phyloP scores from a whole-genome alignment of 1,139 yeast genomes.

The Yamadazyma buinensis region DNA sequence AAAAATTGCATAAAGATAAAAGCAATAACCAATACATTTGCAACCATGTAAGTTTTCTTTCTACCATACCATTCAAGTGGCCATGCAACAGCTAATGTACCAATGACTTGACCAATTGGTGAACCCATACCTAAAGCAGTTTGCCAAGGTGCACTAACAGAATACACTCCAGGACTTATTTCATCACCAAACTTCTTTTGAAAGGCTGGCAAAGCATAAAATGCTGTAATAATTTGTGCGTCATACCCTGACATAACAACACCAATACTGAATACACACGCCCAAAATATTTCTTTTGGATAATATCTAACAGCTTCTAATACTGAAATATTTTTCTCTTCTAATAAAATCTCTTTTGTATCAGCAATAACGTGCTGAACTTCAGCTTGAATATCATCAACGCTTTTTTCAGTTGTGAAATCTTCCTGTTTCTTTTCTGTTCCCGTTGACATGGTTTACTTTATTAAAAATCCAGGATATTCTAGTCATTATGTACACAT shows the following conservation, averaged over 20 bases:
- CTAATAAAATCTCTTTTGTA: too few species aligned
- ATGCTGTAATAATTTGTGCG: conserved; percentile 16
- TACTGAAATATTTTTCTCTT: conserved; percentile 7
- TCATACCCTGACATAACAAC: conserved; percentile 24
- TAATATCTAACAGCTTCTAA: conserved; percentile 14
- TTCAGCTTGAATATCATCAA: too few species aligned
- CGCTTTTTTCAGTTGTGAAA: too few species aligned
- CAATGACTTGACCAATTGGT: conserved; percentile 16
- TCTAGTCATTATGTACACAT: too few species aligned
- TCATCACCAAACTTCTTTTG: conserved; percentile 16
- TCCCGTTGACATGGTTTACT: too few species aligned
- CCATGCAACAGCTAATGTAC: conserved; percentile 17
- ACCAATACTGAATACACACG: conserved; percentile 16
- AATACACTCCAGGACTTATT: conserved; percentile 16
- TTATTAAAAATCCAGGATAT: too few species aligned
- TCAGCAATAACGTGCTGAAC: too few species aligned
- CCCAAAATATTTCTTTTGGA: conserved; percentile 17
- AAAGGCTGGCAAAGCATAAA: conserved; percentile 19
- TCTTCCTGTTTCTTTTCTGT: too few species aligned
- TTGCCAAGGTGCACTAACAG: conserved; percentile 18
- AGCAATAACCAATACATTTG: conserved; percentile 14
- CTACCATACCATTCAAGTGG: conserved; percentile 19
- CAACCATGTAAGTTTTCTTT: conserved; percentile 15
- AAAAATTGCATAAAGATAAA: conserved; percentile 18
- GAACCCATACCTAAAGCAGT: conserved; percentile 16